phyloP scores from a whole-genome alignment of 2,329 filamentous ascomycete species.

The Fusarium vanettenii region DNA sequence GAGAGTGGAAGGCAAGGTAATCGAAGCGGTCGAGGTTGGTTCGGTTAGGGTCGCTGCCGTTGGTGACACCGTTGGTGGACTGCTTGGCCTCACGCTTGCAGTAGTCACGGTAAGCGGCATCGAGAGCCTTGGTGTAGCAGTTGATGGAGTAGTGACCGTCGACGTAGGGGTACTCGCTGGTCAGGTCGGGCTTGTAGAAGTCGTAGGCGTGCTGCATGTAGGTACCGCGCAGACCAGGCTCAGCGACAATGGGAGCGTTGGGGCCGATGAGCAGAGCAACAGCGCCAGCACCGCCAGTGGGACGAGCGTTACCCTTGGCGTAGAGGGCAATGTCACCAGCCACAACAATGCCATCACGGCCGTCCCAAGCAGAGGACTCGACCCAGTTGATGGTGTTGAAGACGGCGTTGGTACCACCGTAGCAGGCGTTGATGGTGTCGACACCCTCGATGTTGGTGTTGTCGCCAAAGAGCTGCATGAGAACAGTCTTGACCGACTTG shows the following conservation, averaged over 20 bases:
- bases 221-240: conserved; percentile 81
- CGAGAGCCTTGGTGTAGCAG: conserved; percentile 85
- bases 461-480: conserved; percentile 87
- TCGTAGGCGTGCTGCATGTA: conserved; percentile 90
- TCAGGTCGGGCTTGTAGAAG: conserved; percentile 91
- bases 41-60: conserved; percentile 62
- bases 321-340: conserved; percentile 88
- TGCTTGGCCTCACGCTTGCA: conserved; percentile 75
- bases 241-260: conserved; percentile 79
- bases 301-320: conserved; percentile 84
- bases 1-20: conserved; percentile 85
- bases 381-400: conserved; percentile 89
- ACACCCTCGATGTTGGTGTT: conserved; percentile 88
- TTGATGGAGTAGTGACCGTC: conserved; percentile 85
- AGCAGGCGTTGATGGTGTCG: conserved; percentile 87
- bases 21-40: conserved; percentile 83
- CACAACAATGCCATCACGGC: conserved; percentile 82
- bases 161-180: conserved; percentile 87
- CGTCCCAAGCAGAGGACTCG: conserved; percentile 89
- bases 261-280: conserved; percentile 85
- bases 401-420: conserved; percentile 85
- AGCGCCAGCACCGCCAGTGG: conserved; percentile 82
- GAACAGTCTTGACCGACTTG: conserved; percentile 88
- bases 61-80: conserved; percentile 63
- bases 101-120: conserved; percentile 85